Percentiles rank a stretch among this genome's conserved stretches.
phyloP scores from a whole-genome alignment of 2,329 filamentous ascomycete genomes.

The Verticillium nubilum region DNA sequence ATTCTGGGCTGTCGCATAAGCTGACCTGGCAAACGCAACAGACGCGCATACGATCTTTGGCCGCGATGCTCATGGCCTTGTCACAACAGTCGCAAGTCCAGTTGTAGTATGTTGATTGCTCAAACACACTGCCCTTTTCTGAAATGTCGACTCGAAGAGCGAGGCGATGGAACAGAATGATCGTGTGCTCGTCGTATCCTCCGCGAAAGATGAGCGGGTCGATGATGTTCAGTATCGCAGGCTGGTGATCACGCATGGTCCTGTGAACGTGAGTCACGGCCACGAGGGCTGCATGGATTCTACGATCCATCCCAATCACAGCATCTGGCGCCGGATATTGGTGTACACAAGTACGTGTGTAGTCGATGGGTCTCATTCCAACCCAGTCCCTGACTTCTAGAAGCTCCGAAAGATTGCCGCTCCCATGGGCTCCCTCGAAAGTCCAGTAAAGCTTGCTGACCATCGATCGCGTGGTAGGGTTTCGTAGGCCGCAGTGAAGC shows the following conservation, averaged over 20 bases:
- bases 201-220: neutral
- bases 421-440: conserved; percentile 10
- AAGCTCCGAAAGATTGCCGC: conserved; percentile 12
- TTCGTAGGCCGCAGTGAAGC: conserved; percentile 2
- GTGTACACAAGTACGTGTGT: neutral
- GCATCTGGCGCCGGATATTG: conserved; percentile 2
- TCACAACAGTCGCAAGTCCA: conserved; percentile 4
- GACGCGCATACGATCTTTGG: conserved; percentile 1
- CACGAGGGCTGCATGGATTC: neutral
- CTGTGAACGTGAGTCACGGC: neutral
- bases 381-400: conserved; percentile 2
- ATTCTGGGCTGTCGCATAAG: neutral
- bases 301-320: neutral
- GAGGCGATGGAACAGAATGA: neutral
- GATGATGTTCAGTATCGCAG: conserved; percentile 1
- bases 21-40: conserved; percentile 5
- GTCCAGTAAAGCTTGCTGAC: conserved; percentile 5
- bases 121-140: neutral
- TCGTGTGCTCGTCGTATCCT: conserved; percentile 4
- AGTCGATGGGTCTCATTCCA: conserved; percentile 9
- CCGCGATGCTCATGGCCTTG: neutral
- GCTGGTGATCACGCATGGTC: conserved; percentile 1
- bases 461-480: neutral
- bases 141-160: neutral
- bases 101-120: neutral